Base-by-base conservation (phyloP, 768 basidiomycete genomes). In the Pleurotus giganteus region DNA sequence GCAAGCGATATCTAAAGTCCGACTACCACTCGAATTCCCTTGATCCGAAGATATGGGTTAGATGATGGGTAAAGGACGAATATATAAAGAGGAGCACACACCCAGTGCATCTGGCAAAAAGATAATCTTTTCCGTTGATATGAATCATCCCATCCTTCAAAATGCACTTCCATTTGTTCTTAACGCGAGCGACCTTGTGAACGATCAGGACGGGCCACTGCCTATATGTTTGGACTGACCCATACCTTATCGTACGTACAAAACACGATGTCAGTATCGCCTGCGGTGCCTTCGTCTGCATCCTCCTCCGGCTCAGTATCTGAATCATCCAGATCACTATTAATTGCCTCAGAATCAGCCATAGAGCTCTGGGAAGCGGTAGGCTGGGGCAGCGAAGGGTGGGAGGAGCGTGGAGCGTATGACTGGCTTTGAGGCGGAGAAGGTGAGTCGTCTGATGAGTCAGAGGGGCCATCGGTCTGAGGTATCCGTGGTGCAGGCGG, bases 111-210 rank as follows among this genome's bases (percentile, higher is more conserved):
- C 97, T 96, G 51, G 91, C 83, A 66, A 99, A 99, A 13, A 99
- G 81, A 73, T 98, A 99, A 65, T 99, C 97, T 64, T 91, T 93
- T 27, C 96, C 96, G 60, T 97, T 97, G 61, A 97, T 84, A 62
- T 94, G 91, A 59, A 98, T 91, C 87, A 98, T 93, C 2, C 97
- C 97, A 60, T 98, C 97, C 72, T 97, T 97, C 49, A 99, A 80
- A 21, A 92, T 86, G 57, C 94, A 95, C 77, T 98, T 99, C 97
- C 97, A 99, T 75, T 98, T 99, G 75, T 97, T 98, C 75, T 98
- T 99, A 23, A 98, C 96, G n/a, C 97, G 82, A 41, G 95, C 94
- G 31, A 98, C 96, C 95, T 98, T 61, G 9, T 23, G 31, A 17
- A 12, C 31, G 24, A 51, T 37, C 21, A 51, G 49, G 15, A 34